Evolutionary conservation across 495 filamentous ascomycete genomes (phyloP), one percentile per base, ranked within the genome.

Genomic region (Tuber brumale): DNA sequence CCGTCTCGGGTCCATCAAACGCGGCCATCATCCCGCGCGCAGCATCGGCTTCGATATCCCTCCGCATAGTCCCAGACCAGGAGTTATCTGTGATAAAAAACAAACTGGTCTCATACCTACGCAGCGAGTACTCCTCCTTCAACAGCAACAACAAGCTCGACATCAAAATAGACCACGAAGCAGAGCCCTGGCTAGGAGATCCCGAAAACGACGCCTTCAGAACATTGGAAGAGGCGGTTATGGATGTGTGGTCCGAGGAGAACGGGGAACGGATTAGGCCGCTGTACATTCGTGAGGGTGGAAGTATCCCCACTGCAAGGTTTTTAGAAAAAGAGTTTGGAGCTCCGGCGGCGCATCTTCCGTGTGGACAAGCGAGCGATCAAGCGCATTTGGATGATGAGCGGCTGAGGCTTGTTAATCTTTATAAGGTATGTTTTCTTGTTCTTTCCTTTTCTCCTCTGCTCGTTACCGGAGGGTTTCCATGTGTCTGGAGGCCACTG

Each of bases 101-200:
- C 39, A 86, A 86, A 3, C 87, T 99, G 39, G 89, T 86, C 12
- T 81, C 85, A 6, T 95, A 90, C 78, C 86, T 97, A 2, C 84
- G 89, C 48, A 84, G 88, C n/a, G 89, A 93, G 75, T 99, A 96
- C 80, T 87, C 85, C 1, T 83, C 87, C 6, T 88, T 97, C 1
- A 90, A 89, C 46, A 92, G 92, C 9, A 89, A 92, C 72, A 98
- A 99, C 78, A 88, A 88, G 42, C 88, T 98, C 66, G 91, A 89
- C 2, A 89, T 99, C 39, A 89, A 89, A 42, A 94, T 98, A 77
- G 93, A 95, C 70, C 94, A 97, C 77, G 91, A 93, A 83, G 95
- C 95, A 2, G 95, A 99, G 81, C 93, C 95, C 23, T 99, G 95
- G 95, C 89, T 99, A 0, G 95, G 95, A 3, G 94, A 97, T 75